Evolutionary conservation across 2,329 filamentous ascomycete genomes (phyloP), one percentile per base, ranked within the genome.

Genomic region (Fusarium oxysporum): DNA sequence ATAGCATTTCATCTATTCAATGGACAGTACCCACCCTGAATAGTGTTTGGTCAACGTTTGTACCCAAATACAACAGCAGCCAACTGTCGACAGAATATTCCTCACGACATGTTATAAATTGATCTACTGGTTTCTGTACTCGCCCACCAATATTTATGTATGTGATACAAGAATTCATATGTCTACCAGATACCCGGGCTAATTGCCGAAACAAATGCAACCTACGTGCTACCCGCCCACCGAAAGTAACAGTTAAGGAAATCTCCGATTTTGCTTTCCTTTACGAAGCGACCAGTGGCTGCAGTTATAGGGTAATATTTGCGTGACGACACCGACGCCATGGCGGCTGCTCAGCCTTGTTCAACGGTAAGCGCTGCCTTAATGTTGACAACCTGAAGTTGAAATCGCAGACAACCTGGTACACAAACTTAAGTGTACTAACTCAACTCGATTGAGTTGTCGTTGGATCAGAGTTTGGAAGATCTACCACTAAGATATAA

Each of bases 311-410:
- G 47, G 51, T 44, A 37, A 30, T 47, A 38, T 58, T 45, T 70
- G 70, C 37, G 55, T 61, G 51, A 72, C 69, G 21, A 53, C 50
- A 48, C 47, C 41, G 25, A 48, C 61, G 72, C 61, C 72, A 73
- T 75, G 59, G 58, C 47, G 67, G 62, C 41, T 63, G 67, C 65
- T 75, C 74, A 76, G 72, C 70, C 70, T 61, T 74, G 74, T 54
- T 70, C 17, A 56, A 57, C 30, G 37, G 57, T 58, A 56, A 63
- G 50, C 61, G 55, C 60, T 47, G 44, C 43, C 44, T 23, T 23
- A 16, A 37, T 61, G 33, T 54, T 33, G 33, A 40, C 21, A n/a
- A 50, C 32, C 25, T 47, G 17, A 57, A 47, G 25, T 32, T 47
- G 32, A 16, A 41, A 43, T 40, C 28, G 8, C 13, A 28, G 33